phyloP scores from a whole-genome alignment of 176 grass and related monocot genomes.

The Cymbopogon citratus region DNA sequence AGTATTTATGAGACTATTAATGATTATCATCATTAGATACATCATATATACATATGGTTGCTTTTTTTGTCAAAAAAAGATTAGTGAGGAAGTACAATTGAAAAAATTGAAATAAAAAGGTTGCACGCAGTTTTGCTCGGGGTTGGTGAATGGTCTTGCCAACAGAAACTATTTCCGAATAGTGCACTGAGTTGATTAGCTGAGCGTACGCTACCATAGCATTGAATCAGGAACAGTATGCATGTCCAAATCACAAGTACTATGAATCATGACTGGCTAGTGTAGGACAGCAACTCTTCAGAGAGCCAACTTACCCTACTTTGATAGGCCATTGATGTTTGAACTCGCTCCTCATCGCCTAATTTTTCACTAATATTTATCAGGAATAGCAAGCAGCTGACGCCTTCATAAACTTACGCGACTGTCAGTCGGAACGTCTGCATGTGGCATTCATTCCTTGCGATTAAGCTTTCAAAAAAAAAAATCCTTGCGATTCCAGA shows the following conservation, averaged over 20 bases:
- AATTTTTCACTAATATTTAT: not conserved
- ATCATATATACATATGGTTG: not conserved
- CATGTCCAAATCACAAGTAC: not conserved
- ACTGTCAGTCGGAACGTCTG: not conserved
- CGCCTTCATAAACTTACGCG: not conserved
- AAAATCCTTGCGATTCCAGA: not conserved
- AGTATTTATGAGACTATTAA: not conserved
- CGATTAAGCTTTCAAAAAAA: not conserved
- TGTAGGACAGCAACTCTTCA: not conserved
- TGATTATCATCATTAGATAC: not conserved
- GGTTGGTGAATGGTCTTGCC: slow-evolving; percentile 12
- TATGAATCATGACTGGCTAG: not conserved
- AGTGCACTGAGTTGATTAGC: not conserved
- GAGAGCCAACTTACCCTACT: not conserved
- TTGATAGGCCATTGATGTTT: not conserved
- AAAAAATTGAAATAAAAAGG: not conserved
- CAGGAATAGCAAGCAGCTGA: not conserved
- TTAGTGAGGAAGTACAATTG: not conserved
- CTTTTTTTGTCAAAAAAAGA: not conserved
- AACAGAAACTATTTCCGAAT: not conserved
- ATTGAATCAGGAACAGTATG: not conserved
- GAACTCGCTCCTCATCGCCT: not conserved
- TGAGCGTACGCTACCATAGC: not conserved
- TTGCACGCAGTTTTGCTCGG: not conserved
- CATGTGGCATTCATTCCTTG: not conserved